Percentiles rank a stretch among this genome's conserved stretches.
These are phyloP conservation scores for Suhomyces sp. DNA, from an alignment of 805 yeast species.

Conservation along the genomic window DNA sequence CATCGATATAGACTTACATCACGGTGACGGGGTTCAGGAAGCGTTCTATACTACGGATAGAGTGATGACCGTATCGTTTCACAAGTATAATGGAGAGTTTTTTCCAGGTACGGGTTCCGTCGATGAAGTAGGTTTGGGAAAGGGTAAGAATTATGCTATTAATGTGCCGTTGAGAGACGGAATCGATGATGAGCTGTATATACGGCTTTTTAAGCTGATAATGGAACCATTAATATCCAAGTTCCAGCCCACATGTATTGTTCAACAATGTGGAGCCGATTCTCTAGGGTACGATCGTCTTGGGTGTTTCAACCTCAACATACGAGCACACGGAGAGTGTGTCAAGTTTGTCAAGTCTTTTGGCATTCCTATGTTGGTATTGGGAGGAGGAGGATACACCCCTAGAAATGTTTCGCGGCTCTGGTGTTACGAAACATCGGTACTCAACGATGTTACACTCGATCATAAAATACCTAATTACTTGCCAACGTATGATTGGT, in stretches of 20 bases:
- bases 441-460: conserved; percentile 60
- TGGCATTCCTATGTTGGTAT: conserved; percentile 84
- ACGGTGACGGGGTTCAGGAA: conserved; percentile 98
- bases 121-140: conserved; percentile 85
- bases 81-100: conserved; percentile 89
- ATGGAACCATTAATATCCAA: conserved; percentile 88
- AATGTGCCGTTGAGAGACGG: conserved; percentile 95
- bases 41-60: conserved; percentile 93
- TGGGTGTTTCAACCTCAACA: conserved; percentile 90
- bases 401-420: conserved; percentile 91
- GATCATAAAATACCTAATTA: conserved; percentile 55
- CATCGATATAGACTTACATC: conserved; percentile 93
- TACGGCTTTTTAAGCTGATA: conserved; percentile 72
- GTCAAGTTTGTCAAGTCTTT: conserved; percentile 85
- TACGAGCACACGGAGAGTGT: conserved; percentile 94
- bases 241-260: conserved; percentile 91
- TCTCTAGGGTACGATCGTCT: conserved; percentile 89
- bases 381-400: conserved; percentile 98
- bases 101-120: conserved; percentile 97
- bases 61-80: conserved; percentile 95
- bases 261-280: conserved; percentile 97
- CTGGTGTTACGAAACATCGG: conserved; percentile 93
- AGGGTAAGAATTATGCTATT: conserved; percentile 83
- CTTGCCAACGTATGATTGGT: conserved; percentile 76
- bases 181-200: conserved; percentile 87